A percentile compares a stretch with the other conserved stretches of the same genome.
Conservation (phyloP, 192 early-diverging fungal species). For the Rhizophagus sp. region DNA sequence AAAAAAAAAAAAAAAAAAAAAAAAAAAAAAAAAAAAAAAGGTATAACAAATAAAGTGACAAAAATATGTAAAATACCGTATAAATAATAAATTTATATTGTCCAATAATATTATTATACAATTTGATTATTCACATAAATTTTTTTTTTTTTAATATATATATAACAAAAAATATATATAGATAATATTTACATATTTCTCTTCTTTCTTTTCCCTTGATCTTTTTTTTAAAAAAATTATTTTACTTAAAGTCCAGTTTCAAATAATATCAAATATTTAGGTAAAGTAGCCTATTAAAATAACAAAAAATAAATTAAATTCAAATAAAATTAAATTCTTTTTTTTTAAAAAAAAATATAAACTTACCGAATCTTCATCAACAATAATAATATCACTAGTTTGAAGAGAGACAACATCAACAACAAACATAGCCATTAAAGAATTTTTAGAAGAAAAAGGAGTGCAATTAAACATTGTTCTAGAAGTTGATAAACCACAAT, state of each 20-base stretch:
- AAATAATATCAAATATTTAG: background rate
- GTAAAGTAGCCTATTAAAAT: background rate
- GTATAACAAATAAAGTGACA: no score
- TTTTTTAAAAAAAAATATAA: background rate
- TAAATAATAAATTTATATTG: no score
- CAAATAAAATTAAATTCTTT: background rate
- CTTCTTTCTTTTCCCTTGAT: no score
- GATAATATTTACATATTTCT: no score
- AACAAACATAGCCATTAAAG: conserved; percentile 3
- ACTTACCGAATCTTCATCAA: conserved; percentile 1
- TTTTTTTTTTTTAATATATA: no score
- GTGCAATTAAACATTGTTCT: background rate
- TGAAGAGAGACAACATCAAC: background rate
- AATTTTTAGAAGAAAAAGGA: background rate
- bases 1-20: no score
- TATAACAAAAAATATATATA: no score
- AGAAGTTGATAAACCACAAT: background rate
- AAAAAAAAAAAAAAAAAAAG: no score
- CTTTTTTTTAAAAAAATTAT: no score
- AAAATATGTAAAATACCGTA: no score
- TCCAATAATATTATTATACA: no score
- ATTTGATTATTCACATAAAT: no score
- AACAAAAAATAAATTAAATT: background rate
- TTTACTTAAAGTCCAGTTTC: background rate
- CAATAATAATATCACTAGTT: background rate